Evolutionary conservation across 768 basidiomycete genomes (phyloP).

Genomic region (Suillus subluteus): DNA sequence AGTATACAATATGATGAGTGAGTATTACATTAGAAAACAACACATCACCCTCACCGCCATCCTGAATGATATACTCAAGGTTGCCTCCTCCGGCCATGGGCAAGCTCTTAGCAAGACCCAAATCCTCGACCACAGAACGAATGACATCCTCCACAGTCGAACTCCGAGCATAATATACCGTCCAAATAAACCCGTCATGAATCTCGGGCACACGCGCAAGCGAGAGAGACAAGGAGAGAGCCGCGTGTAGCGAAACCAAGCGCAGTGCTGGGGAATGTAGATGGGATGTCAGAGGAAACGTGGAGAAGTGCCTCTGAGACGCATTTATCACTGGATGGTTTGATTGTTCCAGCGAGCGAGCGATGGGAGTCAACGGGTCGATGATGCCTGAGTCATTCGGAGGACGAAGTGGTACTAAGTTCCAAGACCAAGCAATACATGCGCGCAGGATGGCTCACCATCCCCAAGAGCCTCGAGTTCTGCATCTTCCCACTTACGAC

Average conservation of each 20-base stretch:
- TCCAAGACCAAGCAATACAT: conserved; percentile 8
- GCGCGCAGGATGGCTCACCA: conserved; percentile 45
- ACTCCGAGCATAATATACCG: conserved; percentile 61
- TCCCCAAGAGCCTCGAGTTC: conserved; percentile 68
- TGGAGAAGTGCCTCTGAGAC: conserved; percentile 63
- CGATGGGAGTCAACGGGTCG: conserved; percentile 46
- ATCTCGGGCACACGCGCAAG: conserved; percentile 79
- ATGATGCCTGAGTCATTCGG: conserved; percentile 49
- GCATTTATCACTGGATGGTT: conserved; percentile 29
- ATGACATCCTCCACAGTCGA: conserved; percentile 61
- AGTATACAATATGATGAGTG: conserved; percentile 10
- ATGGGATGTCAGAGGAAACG: conserved; percentile 70
- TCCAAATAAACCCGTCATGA: conserved; percentile 71
- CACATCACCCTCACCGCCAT: conserved; percentile 45
- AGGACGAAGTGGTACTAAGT: conserved; percentile 13
- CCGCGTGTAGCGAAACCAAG: conserved; percentile 70
- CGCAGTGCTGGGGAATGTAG: conserved; percentile 69
- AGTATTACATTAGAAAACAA: conserved; percentile 23
- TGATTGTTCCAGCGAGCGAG: conserved; percentile 53
- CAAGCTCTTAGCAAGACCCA: conserved; percentile 69
- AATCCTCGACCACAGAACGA: conserved; percentile 55
- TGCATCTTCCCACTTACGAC: conserved; percentile 71
- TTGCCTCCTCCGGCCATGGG: conserved; percentile 69
- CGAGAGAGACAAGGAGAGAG: conserved; percentile 52
- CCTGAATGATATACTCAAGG: conserved; percentile 77